Evolutionary conservation across 2,329 filamentous ascomycete species (phyloP).

Genomic region (Cladobotryum mycophilum): DNA sequence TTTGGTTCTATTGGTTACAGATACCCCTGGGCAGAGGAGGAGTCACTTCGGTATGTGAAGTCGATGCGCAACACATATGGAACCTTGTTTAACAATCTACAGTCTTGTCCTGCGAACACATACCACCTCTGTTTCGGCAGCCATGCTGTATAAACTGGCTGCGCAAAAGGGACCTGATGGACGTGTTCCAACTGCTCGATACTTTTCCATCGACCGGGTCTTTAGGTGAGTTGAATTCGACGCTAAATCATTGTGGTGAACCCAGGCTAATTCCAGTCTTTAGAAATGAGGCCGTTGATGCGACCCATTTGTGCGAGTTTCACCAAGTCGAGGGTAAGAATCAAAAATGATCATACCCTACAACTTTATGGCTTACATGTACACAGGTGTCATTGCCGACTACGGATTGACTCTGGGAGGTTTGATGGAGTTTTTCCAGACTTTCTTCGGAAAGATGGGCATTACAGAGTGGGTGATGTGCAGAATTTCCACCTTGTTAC

Average conservation of each 20-base stretch:
- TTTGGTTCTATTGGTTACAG: slow-evolving; percentile 95
- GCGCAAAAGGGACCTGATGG: slow-evolving; percentile 69
- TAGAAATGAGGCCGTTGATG: slow-evolving; percentile 86
- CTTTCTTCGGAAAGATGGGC: slow-evolving; percentile 96
- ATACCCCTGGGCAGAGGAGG: slow-evolving; percentile 86
- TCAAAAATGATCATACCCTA: not conserved
- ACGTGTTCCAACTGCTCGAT: slow-evolving; percentile 65
- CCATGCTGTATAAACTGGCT: slow-evolving; percentile 85
- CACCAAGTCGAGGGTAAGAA: slow-evolving; percentile 87
- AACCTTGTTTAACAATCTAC: not conserved
- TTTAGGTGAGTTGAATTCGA: slow-evolving; percentile 52
- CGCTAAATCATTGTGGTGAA: not conserved
- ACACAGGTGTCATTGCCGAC: slow-evolving; percentile 73
- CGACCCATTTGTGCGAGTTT: slow-evolving; percentile 95
- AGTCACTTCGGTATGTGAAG: slow-evolving; percentile 55
- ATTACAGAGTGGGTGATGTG: slow-evolving; percentile 45
- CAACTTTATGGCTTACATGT: not conserved
- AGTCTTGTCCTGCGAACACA: slow-evolving; percentile 85
- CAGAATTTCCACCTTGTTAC: not conserved
- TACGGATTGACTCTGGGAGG: slow-evolving; percentile 89
- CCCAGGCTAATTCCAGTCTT: not conserved
- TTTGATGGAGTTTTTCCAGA: slow-evolving; percentile 85
- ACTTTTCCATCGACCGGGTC: slow-evolving; percentile 97
- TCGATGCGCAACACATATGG: not conserved
- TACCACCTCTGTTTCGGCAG: slow-evolving; percentile 86